Evolutionary conservation across 208 protist genomes (phyloP), one percentile per base, ranked within the genome.

Genomic region (Porcisia deanei): DNA sequence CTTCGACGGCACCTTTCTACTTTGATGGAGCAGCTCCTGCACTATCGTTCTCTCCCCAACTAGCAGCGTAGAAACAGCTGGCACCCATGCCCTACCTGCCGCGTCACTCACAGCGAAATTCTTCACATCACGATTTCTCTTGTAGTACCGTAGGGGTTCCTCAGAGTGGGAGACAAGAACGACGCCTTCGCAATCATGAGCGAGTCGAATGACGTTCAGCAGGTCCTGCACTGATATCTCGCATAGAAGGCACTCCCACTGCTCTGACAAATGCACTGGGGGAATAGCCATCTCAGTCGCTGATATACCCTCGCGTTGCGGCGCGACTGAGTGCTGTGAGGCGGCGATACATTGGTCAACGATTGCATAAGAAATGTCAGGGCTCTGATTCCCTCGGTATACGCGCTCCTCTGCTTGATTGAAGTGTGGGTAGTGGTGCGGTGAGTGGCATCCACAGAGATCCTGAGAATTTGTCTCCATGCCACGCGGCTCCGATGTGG

Each of bases 171-270:
- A 22, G 7, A 60, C 57, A 12, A 68, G 18, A 20, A 80, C 20
- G 41, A 73, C 30, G 22, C 71, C 73, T 25, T 73, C 58, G 47
- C 80, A 80, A 57, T 76, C 71, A 14, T 80, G 47, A 0, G 64
- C 58, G 20, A 43, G 60, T 34, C 37, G 71, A 45, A 80, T 14
- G 22, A 73, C 20, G 8, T 79, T 64, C 22, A 66, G 39, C 3
- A 77, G 66, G 37, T 73, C 67, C 18, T 74, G 68, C 54, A 25
- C 18, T 20, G 52, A 49, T 47, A 73, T 61, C 49, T 61, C 68
- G 37, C 68, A 30, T 9, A 57, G 18, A 39, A 61, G 30, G 14
- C 10, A 22, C 66, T n/a, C 43, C 14, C 16, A n/a, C 30, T 3
- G 25, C 47, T 2, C 41, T 22, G 41, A 25, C 63, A 49, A n/a